Conservation (phyloP, 108 stramenopile genomes). For the Nitzschia sp. region DNA sequence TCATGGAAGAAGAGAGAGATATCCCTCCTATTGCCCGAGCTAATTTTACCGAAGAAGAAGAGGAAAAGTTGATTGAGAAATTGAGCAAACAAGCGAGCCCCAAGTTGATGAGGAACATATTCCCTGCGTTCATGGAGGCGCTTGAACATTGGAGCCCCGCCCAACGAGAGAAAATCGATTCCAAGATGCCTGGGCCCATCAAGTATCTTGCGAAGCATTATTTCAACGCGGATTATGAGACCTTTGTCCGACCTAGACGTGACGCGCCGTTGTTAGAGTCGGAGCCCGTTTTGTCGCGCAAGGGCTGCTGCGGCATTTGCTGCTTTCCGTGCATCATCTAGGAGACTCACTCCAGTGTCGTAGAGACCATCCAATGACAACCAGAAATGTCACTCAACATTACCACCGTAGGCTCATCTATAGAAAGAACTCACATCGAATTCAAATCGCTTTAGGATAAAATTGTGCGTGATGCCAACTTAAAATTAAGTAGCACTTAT, state of each 20-base stretch:
- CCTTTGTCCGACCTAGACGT: slow-evolving; percentile 24
- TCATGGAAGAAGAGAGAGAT: slow-evolving; percentile 45
- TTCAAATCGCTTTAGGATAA: no score
- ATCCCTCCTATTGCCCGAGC: slow-evolving; percentile 24
- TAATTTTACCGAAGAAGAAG: slow-evolving; percentile 45
- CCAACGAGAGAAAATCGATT: slow-evolving; percentile 18
- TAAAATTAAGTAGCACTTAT: no score
- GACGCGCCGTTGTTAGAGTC: slow-evolving; percentile 40
- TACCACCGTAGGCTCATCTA: no score
- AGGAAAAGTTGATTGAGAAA: slow-evolving; percentile 18
- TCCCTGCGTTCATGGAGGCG: slow-evolving; percentile 33
- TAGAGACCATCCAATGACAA: no score
- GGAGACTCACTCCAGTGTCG: no score
- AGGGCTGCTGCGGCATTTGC: slow-evolving; percentile 30
- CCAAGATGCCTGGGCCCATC: slow-evolving; percentile 10
- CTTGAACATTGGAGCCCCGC: slow-evolving; percentile 34
- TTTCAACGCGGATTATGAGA: slow-evolving; percentile 41
- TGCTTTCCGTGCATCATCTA: slow-evolving; percentile 40
- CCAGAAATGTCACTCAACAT: no score
- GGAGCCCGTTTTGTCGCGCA: slow-evolving; percentile 21
- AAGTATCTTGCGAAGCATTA: slow-evolving; percentile 22
- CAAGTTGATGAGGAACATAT: slow-evolving; percentile 7
- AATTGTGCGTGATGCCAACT: no score
- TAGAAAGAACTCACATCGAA: no score
- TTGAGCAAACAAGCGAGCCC: no score